Base-by-base conservation (phyloP, 2,329 filamentous ascomycete genomes). In the Ophiostoma australiae region DNA sequence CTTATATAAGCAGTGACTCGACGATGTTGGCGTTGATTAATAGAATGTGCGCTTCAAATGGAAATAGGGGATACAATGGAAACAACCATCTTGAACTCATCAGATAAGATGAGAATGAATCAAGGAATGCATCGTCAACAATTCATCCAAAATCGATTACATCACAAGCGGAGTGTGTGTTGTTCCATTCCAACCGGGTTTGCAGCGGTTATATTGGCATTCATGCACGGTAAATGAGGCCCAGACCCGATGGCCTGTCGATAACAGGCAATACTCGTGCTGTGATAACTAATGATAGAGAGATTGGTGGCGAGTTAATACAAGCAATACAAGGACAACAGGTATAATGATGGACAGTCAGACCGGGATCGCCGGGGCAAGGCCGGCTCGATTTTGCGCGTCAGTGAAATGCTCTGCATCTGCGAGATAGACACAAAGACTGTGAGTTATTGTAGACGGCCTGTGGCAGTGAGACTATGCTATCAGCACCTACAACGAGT, bases 241-340 rank as follows among this genome's bases (percentile, higher is more conserved):
- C 67, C 58, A 55, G 70, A 52, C 31, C 33, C 52, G 55, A 69
- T 71, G 67, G 70, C 67, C 67, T 69, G 70, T 58, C 8, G n/a
- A 27, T 1, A 58, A 17, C 15, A 20, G 41, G n/a, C 35, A 48
- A 48, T 20, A 48, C 44, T n/a, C 6, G 37, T 39, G 15, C 44
- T 48, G n/a, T 48, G 17, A 20, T 48, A 48, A 10, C 5, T 48
- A 17, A 20, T 17, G 15, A 48, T 48, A 48, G 2, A 20, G 41
- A 48, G 15, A 17, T 15, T 20, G 17, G 44, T 48, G 44, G 15
- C 44, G 44, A 48, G 17, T 39, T 44, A 48, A 48, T 20, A 20
- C 44, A 48, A 20, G 44, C 1, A 48, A 48, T 48, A 48, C 11
- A 39, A 7, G 6, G 37, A 7, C 8, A 39, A 10, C 37, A 4